phyloP scores from a whole-genome alignment of 768 basidiomycete genomes.

The Podaxis sp. region DNA sequence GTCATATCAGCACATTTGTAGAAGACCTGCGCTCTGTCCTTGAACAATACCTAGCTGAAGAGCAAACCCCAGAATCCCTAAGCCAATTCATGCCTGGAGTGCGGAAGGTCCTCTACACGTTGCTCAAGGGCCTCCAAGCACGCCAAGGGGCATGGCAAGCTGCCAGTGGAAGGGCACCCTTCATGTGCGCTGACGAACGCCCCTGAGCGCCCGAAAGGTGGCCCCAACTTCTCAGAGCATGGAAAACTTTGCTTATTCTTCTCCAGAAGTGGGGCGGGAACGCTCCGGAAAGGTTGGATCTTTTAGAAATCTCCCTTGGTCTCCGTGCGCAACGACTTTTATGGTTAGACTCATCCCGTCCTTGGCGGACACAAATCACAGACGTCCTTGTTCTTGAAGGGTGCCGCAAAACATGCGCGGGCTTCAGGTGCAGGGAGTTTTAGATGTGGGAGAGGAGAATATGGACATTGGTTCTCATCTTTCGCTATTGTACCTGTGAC shows the following conservation, averaged over 20 bases:
- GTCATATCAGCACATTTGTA: slow-evolving; percentile 65
- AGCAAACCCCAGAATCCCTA: slow-evolving; percentile 71
- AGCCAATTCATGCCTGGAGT: slow-evolving; percentile 80
- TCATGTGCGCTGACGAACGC: slow-evolving; percentile 6
- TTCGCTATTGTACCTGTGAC: not conserved
- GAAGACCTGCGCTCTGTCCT: slow-evolving; percentile 62
- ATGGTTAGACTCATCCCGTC: not conserved
- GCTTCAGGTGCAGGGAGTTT: slow-evolving; percentile 6
- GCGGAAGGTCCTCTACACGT: slow-evolving; percentile 73
- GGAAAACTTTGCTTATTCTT: not conserved
- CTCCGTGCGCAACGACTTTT: not conserved
- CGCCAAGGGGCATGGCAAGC: slow-evolving; percentile 61
- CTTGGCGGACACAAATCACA: not conserved
- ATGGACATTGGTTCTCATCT: not conserved
- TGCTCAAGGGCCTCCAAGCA: slow-evolving; percentile 78
- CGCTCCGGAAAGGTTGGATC: not conserved
- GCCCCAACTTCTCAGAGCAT: not conserved
- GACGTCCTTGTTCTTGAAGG: not conserved
- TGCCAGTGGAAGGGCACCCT: slow-evolving; percentile 10
- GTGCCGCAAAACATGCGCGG: not conserved
- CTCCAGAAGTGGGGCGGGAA: not conserved
- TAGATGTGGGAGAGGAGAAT: slow-evolving; percentile 2
- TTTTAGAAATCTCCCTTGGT: not conserved
- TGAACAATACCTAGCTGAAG: slow-evolving; percentile 69
- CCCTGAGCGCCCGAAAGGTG: slow-evolving; percentile 7